Conservation (phyloP, 805 yeast species). For the Starmerella roubikii region DNA sequence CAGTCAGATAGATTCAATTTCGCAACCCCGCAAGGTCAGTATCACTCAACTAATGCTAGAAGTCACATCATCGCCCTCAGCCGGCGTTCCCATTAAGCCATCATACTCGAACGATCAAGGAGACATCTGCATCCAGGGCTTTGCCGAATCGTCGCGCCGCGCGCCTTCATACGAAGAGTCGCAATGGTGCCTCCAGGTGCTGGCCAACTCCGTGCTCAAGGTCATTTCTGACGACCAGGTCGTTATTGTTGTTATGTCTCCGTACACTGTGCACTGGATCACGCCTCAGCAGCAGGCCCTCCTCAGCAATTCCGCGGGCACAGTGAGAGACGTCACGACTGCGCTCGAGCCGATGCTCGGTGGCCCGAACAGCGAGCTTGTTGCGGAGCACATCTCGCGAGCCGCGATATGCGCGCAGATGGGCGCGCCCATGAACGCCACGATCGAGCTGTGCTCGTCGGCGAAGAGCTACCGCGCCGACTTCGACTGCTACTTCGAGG, state of each 20-base stretch:
- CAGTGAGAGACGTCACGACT: conserved; percentile 5
- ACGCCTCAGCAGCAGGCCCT: conserved; percentile 11
- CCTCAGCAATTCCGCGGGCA: conserved; percentile 6
- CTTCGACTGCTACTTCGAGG: conserved; percentile 17
- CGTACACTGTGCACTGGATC: conserved; percentile 16
- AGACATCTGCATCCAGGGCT: no score
- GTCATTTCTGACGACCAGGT: conserved; percentile 12
- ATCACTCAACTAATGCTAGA: no score
- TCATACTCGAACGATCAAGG: no score
- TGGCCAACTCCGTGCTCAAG: conserved; percentile 7
- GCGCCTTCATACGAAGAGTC: conserved; percentile 1
- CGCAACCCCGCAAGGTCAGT: no score
- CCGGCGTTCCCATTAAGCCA: no score
- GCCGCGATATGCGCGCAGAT: conserved; percentile 11
- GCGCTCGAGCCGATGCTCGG: conserved; percentile 14
- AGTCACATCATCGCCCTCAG: no score
- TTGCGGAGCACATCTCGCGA: conserved; percentile 13
- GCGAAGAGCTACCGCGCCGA: conserved; percentile 10
- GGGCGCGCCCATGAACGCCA: conserved; percentile 9
- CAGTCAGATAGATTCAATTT: no score
- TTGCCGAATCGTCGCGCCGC: no score
- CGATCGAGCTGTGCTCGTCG: conserved; percentile 8
- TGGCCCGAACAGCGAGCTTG: conserved; percentile 11
- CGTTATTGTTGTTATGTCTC: conserved; percentile 13
- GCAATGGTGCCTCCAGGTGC: conserved; percentile 2